Base-by-base conservation (phyloP, 176 grass and related monocot genomes). In the Carex scoparia region DNA sequence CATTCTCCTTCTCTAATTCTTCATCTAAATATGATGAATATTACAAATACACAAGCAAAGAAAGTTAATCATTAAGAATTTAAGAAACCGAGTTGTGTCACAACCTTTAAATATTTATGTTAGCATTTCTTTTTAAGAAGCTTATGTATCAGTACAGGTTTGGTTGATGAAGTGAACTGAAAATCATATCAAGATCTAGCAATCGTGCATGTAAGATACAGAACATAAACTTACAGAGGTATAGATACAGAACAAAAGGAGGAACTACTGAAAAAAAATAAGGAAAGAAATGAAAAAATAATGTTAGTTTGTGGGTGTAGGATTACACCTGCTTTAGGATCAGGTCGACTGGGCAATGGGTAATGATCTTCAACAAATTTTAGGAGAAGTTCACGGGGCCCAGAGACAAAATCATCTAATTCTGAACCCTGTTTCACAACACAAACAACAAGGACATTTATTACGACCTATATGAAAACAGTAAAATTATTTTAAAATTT, bases 381-480 rank as follows among this genome's bases (percentile, higher is more conserved):
- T 74, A 99, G 88, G 70, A 99, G 91, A 62, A 99, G 93, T 65
- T 99, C 96, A n/a, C 93, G 91, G 42, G 96, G 96, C 71, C 96
- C 96, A 80, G 96, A 99, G 70, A 99, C 88, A 69, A 99, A 99
- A 81, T 99, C 96, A 85, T 99, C 96, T 89, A 99, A 87, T 89
- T 99, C 96, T 93, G 89, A 73, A 79, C 96, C 96, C 96, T 99
- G 86, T 70, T 87, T 63, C 51, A 79, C 35, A 84, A 84, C 33
- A 53, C 62, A 54, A 62, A 46, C 35, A 81, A 82, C 1, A 9
- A 62, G 40, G 13, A 46, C 10, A 30, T 57, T 63, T 42, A 6
- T 82, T 65, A 82, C 15, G 40, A 65, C 2, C 15, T 46, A 81
- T 46, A 23, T 13, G 13, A 12, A 28, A 81, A 46, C 27, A 78